Conservation (phyloP, 345 rosid genomes). For the Heritiera fomes region DNA sequence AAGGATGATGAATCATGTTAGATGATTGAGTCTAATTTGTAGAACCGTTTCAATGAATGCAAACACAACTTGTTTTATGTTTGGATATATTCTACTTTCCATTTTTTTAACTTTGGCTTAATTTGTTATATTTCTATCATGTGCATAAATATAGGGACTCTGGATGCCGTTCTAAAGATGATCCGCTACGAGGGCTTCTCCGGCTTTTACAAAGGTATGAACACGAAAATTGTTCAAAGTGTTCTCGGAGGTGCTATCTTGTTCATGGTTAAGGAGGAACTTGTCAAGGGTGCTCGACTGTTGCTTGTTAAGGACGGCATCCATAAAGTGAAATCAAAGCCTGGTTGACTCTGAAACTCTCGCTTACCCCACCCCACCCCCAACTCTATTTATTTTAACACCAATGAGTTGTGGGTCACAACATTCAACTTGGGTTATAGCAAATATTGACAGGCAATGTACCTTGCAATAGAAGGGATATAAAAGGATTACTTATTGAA, state of each 20-base stretch:
- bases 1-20: neutral
- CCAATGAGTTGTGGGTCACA: neutral
- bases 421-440: neutral
- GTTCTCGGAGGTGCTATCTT: constrained; percentile 89
- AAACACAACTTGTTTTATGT: neutral
- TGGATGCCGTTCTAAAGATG: constrained; percentile 88
- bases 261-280: constrained; percentile 95
- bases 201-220: constrained; percentile 96
- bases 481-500: neutral
- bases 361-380: neutral
- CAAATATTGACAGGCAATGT: neutral
- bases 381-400: constrained; percentile 1
- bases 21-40: too few species aligned
- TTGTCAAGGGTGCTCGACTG: constrained; percentile 62
- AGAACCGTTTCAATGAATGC: neutral
- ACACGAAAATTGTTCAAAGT: constrained; percentile 85
- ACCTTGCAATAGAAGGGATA: constrained; percentile 14
- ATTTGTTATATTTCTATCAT: neutral
- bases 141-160: constrained; percentile 50
- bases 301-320: constrained; percentile 46
- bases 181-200: constrained; percentile 73
- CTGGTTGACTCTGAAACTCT: constrained; percentile 26
- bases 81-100: too few species aligned
- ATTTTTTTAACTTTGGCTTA: neutral
- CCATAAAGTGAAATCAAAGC: constrained; percentile 34